These are phyloP conservation scores for Fusarium liriodendri DNA, from an alignment of 2,329 filamentous ascomycete genomes.

Conservation along the genomic window DNA sequence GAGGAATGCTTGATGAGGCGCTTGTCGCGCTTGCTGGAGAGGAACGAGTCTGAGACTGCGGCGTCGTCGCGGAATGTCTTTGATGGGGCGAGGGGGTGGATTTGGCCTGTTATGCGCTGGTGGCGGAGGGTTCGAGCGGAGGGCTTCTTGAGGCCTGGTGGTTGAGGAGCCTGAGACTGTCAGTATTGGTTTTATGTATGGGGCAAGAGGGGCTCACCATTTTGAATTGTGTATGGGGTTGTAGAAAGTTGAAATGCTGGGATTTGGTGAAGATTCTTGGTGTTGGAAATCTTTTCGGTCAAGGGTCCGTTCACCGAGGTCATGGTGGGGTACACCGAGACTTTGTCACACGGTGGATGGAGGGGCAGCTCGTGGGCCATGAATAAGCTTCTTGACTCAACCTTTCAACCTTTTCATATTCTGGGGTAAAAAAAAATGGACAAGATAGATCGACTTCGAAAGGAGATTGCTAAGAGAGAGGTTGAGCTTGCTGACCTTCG, in stretches of 20 bases:
- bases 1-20: constrained; percentile 82
- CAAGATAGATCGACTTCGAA: constrained; percentile 54
- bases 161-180: constrained; percentile 42
- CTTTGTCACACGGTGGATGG: neutral
- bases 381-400: neutral
- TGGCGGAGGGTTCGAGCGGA: constrained; percentile 68
- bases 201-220: constrained; percentile 20
- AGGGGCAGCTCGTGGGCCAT: constrained; percentile 28
- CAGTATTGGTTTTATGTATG: accelerated
- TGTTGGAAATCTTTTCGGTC: constrained; percentile 43
- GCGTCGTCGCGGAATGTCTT: constrained; percentile 64
- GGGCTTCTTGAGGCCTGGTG: constrained; percentile 61
- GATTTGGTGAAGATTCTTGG: constrained; percentile 1
- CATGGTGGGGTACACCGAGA: constrained; percentile 40
- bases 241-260: neutral
- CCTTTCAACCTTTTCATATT: neutral
- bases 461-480: constrained; percentile 61
- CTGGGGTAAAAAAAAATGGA: constrained; percentile 45
- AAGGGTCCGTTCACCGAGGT: constrained; percentile 30
- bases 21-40: constrained; percentile 84
- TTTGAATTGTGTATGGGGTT: constrained; percentile 17
- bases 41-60: constrained; percentile 67
- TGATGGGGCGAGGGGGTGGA: constrained; percentile 62
- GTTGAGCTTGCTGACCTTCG: constrained; percentile 59
- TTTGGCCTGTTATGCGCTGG: constrained; percentile 60